Evolutionary conservation across 148 eudicot genomes (phyloP).

Genomic region (Fagopyrum tataricum): DNA sequence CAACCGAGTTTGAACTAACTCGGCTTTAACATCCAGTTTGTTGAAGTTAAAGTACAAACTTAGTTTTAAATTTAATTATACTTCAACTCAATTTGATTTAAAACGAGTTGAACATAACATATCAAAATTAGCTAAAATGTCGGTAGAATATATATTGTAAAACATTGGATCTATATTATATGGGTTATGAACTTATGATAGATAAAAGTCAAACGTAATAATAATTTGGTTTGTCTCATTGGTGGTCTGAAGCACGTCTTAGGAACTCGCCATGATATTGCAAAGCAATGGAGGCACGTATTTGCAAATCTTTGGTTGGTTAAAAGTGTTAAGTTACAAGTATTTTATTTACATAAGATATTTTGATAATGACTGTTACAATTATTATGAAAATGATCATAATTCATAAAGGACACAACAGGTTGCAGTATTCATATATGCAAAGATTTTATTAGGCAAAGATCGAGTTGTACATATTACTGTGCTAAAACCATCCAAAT

Average conservation of each 20-base stretch:
- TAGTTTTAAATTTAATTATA: too few species aligned
- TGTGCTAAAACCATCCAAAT: not conserved
- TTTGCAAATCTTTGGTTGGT: constrained; percentile 2
- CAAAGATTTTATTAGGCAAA: not conserved
- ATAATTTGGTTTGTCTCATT: not conserved
- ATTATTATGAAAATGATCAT: not conserved
- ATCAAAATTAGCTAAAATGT: too few species aligned
- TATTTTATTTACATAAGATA: not conserved
- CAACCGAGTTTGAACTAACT: too few species aligned
- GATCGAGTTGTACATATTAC: not conserved
- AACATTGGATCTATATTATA: too few species aligned
- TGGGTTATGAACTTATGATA: not conserved
- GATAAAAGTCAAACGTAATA: not conserved
- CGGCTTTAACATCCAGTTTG: too few species aligned
- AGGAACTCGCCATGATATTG: not conserved
- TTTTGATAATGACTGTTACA: not conserved
- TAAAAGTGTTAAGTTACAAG: not conserved
- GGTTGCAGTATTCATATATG: not conserved
- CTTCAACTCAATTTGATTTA: too few species aligned
- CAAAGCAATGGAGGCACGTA: not conserved
- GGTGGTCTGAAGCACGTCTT: not conserved
- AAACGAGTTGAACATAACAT: too few species aligned
- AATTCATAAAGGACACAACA: not conserved
- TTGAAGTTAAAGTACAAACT: too few species aligned
- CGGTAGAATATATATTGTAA: too few species aligned